Evolutionary conservation across 768 basidiomycete species (phyloP).

Genomic region (Naganishia antarctica): DNA sequence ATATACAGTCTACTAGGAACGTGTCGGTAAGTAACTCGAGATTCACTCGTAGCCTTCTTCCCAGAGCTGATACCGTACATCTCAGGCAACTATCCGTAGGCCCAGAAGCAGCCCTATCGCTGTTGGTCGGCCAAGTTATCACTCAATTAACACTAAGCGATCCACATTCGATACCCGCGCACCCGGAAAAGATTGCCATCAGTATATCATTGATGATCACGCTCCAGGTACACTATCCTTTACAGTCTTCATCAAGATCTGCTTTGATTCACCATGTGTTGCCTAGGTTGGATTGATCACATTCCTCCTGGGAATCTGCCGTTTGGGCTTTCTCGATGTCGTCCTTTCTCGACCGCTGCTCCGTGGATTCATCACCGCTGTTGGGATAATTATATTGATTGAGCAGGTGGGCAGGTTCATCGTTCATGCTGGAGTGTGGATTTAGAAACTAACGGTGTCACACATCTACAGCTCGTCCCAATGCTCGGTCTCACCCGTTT

Average conservation of each 20-base stretch:
- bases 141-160: constrained; percentile 60
- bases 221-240: constrained; percentile 59
- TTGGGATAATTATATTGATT: constrained; percentile 77
- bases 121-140: constrained; percentile 82
- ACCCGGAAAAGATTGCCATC: constrained; percentile 54
- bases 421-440: background rate
- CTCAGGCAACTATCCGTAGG: constrained; percentile 52
- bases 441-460: constrained; percentile 3
- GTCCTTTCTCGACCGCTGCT: constrained; percentile 82
- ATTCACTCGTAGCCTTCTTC: constrained; percentile 51
- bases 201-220: constrained; percentile 75
- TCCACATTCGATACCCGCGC: constrained; percentile 50
- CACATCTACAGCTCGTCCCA: constrained; percentile 68
- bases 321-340: constrained; percentile 88
- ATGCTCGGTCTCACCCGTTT: constrained; percentile 69
- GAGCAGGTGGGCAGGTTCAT: constrained; percentile 54
- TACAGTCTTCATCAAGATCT: background rate
- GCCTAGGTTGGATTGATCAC: constrained; percentile 74
- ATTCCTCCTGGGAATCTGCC: constrained; percentile 76
- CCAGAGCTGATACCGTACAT: constrained; percentile 36
- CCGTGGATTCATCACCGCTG: constrained; percentile 78
- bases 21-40: constrained; percentile 60
- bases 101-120: constrained; percentile 79
- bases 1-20: constrained; percentile 85
- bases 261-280: background rate